These are phyloP conservation scores for Paraleonurus japonicus DNA, from an alignment of 257 asterid species.

Conservation along the genomic window DNA sequence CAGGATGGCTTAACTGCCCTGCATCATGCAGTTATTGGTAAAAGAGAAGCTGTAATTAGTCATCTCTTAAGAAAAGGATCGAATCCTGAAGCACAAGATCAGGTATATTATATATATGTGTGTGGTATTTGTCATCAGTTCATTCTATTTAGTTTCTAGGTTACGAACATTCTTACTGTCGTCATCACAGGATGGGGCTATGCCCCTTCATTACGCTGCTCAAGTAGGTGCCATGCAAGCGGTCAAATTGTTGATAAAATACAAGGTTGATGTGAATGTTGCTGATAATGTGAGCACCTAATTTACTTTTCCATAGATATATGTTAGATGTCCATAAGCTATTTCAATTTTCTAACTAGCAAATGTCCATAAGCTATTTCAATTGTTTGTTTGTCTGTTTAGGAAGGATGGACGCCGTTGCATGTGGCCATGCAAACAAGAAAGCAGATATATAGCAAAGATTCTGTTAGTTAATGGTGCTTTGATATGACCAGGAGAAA, in stretches of 20 bases:
- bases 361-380: background rate
- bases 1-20: conserved; percentile 95
- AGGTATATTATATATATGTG: conserved; percentile 46
- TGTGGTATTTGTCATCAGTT: background rate
- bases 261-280: conserved; percentile 76
- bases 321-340: too few species aligned
- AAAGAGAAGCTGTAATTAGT: conserved; percentile 87
- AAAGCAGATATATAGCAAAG: conserved; percentile 73
- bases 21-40: conserved; percentile 80
- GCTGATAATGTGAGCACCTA: conserved; percentile 72
- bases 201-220: conserved; percentile 96
- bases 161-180: background rate
- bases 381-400: background rate
- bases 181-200: conserved; percentile 65
- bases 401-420: conserved; percentile 97
- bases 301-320: conserved; percentile 11
- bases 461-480: conserved; percentile 79
- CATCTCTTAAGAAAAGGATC: conserved; percentile 94
- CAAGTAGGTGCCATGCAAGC: conserved; percentile 94
- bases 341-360: too few species aligned
- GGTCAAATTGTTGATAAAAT: conserved; percentile 76
- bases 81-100: conserved; percentile 70
- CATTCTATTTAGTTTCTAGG: conserved; percentile 11
- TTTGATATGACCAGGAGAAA: conserved; percentile 70
- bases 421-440: conserved; percentile 90